Percentiles rank a stretch among this genome's conserved stretches.
These are phyloP conservation scores for Dendrobium huoshanense DNA, from an alignment of 106 monocot genomes.

Conservation along the genomic window DNA sequence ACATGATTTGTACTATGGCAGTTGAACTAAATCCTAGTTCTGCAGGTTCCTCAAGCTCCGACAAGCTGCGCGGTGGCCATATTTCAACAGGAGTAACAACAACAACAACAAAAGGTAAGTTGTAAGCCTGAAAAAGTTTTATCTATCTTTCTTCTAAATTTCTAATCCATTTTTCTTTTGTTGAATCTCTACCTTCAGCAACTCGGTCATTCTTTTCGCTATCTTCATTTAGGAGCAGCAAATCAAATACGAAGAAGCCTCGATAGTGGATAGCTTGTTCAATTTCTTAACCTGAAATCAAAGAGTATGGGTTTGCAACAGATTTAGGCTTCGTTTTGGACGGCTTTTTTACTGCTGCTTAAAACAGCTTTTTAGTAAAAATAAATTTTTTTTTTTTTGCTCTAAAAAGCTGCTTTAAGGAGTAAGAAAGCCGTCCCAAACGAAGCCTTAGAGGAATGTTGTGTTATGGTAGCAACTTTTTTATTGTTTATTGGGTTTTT, in stretches of 20 bases:
- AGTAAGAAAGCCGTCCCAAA: too few relatives aligned
- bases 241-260: slow-evolving; percentile 56
- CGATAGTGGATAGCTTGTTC: slow-evolving; percentile 16
- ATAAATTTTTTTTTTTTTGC: too few relatives aligned
- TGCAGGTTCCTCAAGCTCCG: background rate
- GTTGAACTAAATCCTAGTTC: background rate
- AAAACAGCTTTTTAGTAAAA: too few relatives aligned
- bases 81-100: background rate
- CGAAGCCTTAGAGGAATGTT: too few relatives aligned
- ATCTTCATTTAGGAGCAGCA: slow-evolving; percentile 87
- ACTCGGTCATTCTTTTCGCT: slow-evolving; percentile 92
- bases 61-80: background rate
- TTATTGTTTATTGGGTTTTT: background rate
- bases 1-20: background rate
- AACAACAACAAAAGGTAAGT: slow-evolving; percentile 6
- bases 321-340: background rate
- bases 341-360: too few relatives aligned
- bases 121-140: background rate
- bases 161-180: background rate
- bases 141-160: background rate
- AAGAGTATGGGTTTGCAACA: background rate
- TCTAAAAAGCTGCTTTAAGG: too few relatives aligned
- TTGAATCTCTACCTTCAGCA: background rate
- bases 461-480: background rate
- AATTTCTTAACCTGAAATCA: background rate